phyloP scores from a whole-genome alignment of 1,284 basidiomycete species.

The Hemileia vastatrix region DNA sequence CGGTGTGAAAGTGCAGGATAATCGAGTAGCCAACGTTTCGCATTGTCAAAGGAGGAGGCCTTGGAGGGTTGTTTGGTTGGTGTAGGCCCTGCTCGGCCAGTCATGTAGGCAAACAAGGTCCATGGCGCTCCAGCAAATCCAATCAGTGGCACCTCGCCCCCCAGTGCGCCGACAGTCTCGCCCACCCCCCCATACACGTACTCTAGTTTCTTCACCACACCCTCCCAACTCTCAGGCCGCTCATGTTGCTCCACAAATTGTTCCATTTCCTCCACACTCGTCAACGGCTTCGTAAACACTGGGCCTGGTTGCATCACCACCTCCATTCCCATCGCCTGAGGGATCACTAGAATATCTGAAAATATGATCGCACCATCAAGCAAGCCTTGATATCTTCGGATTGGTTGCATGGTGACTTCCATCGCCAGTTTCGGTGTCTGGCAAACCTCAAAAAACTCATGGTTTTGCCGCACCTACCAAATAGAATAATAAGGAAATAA shows the following conservation, averaged over 20 bases:
- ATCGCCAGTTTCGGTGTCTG: slow-evolving; percentile 72
- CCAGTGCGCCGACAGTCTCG: slow-evolving; percentile 62
- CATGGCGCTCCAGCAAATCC: slow-evolving; percentile 93
- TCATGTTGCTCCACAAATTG: slow-evolving; percentile 25
- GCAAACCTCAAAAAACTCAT: slow-evolving; percentile 90
- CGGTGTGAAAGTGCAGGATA: slow-evolving; percentile 69
- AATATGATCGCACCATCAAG: slow-evolving; percentile 94
- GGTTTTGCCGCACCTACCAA: slow-evolving; percentile 64
- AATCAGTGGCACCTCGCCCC: slow-evolving; percentile 80
- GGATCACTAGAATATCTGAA: slow-evolving; percentile 84
- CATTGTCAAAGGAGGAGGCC: slow-evolving; percentile 55
- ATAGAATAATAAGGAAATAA: too few species aligned
- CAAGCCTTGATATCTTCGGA: slow-evolving; percentile 68
- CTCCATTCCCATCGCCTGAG: slow-evolving; percentile 88
- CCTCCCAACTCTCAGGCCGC: slow-evolving; percentile 48
- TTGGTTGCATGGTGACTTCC: slow-evolving; percentile 81
- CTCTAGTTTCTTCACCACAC: slow-evolving; percentile 68
- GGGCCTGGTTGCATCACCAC: slow-evolving; percentile 85
- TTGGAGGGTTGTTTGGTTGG: slow-evolving; percentile 35
- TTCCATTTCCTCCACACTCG: slow-evolving; percentile 62
- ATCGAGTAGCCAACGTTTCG: slow-evolving; percentile 84
- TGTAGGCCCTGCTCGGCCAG: slow-evolving; percentile 87
- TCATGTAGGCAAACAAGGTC: slow-evolving; percentile 95
- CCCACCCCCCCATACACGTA: slow-evolving; percentile 88
- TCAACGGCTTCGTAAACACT: slow-evolving; percentile 69